A percentile compares a stretch with the other conserved stretches of the same genome.
Evolutionary conservation across 495 filamentous ascomycete species (phyloP).

Genomic region (Penicillium bialowiezense): DNA sequence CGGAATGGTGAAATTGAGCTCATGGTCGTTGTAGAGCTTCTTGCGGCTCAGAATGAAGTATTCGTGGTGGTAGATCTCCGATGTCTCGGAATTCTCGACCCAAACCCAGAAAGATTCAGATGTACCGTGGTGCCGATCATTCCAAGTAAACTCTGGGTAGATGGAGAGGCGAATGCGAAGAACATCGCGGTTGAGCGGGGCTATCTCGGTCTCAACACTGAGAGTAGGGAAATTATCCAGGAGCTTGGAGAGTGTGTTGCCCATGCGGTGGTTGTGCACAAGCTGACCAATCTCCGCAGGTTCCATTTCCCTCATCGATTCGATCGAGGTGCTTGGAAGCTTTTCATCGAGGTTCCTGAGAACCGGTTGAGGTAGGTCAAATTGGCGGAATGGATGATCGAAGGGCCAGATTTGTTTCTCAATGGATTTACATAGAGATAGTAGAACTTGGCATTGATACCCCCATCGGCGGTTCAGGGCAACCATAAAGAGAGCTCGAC

Average conservation of each 20-base stretch:
- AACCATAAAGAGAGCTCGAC: conserved; percentile 94
- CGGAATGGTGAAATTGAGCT: conserved; percentile 96
- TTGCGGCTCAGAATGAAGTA: conserved; percentile 87
- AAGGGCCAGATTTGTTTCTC: conserved; percentile 93
- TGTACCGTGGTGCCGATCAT: conserved; percentile 88
- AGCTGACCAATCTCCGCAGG: conserved; percentile 83
- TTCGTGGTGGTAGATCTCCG: conserved; percentile 97
- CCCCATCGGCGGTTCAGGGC: conserved; percentile 93
- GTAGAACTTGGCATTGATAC: conserved; percentile 82
- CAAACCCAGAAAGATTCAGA: conserved; percentile 98
- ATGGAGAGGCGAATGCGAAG: conserved; percentile 81
- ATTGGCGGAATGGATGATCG: conserved; percentile 93
- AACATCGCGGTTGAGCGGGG: conserved; percentile 92
- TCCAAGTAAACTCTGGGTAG: conserved; percentile 91
- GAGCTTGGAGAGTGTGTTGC: conserved; percentile 72
- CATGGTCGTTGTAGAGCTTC: conserved; percentile 91
- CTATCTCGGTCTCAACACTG: conserved; percentile 87
- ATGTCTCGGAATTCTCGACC: conserved; percentile 98
- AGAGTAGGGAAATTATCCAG: conserved; percentile 91
- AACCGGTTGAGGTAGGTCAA: conserved; percentile 81
- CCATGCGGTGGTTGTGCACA: conserved; percentile 87
- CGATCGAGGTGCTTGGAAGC: conserved; percentile 67
- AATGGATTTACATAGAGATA: conserved; percentile 92
- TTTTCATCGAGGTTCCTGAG: conserved; percentile 79
- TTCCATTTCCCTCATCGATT: conserved; percentile 88